Conservation (phyloP, 2,329 filamentous ascomycete species). For the Microsporum canis region DNA sequence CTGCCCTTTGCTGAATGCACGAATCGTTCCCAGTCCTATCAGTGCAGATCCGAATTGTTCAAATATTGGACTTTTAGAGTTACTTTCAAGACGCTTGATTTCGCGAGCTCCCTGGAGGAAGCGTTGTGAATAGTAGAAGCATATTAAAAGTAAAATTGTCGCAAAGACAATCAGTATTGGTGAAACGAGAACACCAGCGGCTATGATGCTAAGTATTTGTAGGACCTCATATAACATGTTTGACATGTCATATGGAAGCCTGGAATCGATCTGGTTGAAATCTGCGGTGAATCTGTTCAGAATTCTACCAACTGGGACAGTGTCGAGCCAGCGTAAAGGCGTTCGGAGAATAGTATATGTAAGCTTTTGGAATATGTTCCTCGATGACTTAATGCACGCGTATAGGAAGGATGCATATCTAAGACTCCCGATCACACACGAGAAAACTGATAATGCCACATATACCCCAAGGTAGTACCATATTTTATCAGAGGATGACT, state of each 20-base stretch:
- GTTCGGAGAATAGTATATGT: constrained; percentile 57
- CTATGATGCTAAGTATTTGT: constrained; percentile 52
- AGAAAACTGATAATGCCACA: constrained; percentile 46
- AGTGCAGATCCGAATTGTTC: constrained; percentile 67
- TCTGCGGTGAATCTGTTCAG: constrained; percentile 69
- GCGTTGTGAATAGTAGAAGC: constrained; percentile 45
- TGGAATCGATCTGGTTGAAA: constrained; percentile 61
- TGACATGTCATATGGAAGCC: constrained; percentile 52
- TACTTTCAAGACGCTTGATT: constrained; percentile 66
- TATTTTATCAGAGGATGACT: constrained; percentile 26
- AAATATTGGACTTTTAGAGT: constrained; percentile 65
- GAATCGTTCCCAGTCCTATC: constrained; percentile 61
- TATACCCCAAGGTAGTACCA: constrained; percentile 60
- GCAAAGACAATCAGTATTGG: constrained; percentile 54
- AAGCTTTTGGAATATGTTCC: constrained; percentile 54
- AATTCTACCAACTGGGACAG: constrained; percentile 63
- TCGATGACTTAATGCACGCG: constrained; percentile 59
- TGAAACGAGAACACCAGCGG: constrained; percentile 57
- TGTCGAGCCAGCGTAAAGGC: constrained; percentile 69
- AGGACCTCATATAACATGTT: constrained; percentile 51
- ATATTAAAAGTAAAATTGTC: constrained; percentile 45
- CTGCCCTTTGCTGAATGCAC: constrained; percentile 58
- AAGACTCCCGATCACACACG: constrained; percentile 49
- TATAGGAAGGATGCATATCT: constrained; percentile 53
- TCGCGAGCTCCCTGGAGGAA: constrained; percentile 64